Evolutionary conservation across 1,284 basidiomycete genomes (phyloP).

Genomic region (Pascua sp.): DNA sequence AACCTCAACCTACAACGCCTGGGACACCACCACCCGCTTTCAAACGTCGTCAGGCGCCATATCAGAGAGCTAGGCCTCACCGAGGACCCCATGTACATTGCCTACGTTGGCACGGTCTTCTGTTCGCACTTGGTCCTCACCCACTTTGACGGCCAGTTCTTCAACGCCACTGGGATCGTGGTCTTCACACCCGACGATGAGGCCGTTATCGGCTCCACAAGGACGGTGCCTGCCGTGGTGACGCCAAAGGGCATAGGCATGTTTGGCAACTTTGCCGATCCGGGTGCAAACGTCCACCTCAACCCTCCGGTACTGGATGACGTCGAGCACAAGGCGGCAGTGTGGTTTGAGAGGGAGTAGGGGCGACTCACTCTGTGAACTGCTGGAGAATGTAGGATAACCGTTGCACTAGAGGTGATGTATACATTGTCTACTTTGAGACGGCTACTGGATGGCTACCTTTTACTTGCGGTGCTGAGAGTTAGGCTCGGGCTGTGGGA

Average conservation of each 20-base stretch:
- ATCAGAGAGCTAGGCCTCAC: background rate
- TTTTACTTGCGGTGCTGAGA: too few species aligned
- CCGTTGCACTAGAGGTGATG: too few species aligned
- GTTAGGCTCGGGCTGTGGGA: too few species aligned
- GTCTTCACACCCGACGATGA: background rate
- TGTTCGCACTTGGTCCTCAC: conserved; percentile 23
- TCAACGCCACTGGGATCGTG: background rate
- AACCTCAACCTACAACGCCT: conserved; percentile 6
- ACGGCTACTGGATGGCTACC: too few species aligned
- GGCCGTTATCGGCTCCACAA: background rate
- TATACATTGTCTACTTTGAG: too few species aligned
- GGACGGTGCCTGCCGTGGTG: background rate
- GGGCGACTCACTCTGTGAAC: background rate
- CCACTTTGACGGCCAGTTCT: conserved; percentile 19
- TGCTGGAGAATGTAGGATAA: too few species aligned
- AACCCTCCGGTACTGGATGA: background rate
- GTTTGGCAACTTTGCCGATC: conserved; percentile 4
- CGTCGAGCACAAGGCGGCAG: background rate
- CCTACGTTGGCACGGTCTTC: conserved; percentile 17
- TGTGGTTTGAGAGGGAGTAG: conserved; percentile 8
- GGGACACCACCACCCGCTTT: conserved; percentile 1
- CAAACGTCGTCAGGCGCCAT: background rate
- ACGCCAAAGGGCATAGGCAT: conserved; percentile 12
- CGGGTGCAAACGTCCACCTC: background rate
- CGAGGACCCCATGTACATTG: conserved; percentile 4